Percentiles rank a stretch among this genome's conserved stretches.
Evolutionary conservation across 768 basidiomycete genomes (phyloP).

Genomic region (Nidularia pulvinata): DNA sequence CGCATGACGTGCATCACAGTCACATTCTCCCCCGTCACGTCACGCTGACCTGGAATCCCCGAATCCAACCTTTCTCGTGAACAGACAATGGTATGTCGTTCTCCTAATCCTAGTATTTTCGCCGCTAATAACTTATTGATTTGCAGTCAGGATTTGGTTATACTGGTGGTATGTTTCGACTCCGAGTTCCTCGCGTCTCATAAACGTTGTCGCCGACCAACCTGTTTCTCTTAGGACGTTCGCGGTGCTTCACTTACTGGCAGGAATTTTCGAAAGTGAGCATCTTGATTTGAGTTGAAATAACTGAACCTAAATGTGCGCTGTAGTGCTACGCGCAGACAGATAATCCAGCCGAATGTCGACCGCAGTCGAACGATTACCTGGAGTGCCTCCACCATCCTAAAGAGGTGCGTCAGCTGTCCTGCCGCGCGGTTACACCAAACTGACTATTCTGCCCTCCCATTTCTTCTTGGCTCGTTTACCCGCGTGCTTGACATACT

Average conservation of each 20-base stretch:
- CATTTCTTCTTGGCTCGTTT: no score
- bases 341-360: constrained; percentile 74
- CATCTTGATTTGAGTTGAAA: neutral
- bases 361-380: constrained; percentile 79
- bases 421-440: neutral
- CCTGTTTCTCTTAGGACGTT: constrained; percentile 51
- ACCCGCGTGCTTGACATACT: no score
- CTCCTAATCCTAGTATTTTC: neutral
- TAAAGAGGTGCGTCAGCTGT: constrained; percentile 67
- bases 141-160: constrained; percentile 45
- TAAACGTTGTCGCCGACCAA: neutral
- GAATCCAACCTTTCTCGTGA: constrained; percentile 9
- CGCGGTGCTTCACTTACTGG: constrained; percentile 91
- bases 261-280: constrained; percentile 82
- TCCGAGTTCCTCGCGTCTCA: neutral
- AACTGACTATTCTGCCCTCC: neutral
- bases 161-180: constrained; percentile 32
- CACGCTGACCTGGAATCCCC: constrained; percentile 4
- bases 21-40: constrained; percentile 2
- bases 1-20: constrained; percentile 3
- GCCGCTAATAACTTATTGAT: neutral
- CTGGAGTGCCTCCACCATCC: constrained; percentile 88
- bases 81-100: constrained; percentile 30
- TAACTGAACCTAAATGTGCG: neutral
- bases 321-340: constrained; percentile 83